Base-by-base conservation (phyloP, 1,139 yeast genomes). In the Taphrina pruni region DNA sequence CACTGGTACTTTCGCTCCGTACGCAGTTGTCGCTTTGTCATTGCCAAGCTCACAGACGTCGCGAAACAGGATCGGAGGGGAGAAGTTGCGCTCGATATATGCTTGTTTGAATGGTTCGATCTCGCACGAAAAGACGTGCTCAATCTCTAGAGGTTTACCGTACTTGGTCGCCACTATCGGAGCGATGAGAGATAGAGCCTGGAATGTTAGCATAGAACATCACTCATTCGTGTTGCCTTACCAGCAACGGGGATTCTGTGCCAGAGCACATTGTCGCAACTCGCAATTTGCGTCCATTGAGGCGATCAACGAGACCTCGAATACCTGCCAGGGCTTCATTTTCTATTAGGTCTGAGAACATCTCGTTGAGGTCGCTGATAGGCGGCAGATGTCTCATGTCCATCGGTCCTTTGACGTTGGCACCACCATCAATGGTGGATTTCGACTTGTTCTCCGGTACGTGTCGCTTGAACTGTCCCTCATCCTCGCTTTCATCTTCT, bases 261-360 rank as follows among this genome's bases (percentile, higher is more conserved):
- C 71, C 71, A 1, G 71, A 66, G 32, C 71, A 69, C 71, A 69
- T 69, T 14, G 71, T 69, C 39, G 71, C 71, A 26, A 69, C 69
- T 14, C 71, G 70, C 14, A 69, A 43, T 32, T 66, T 69, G 32
- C 71, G 66, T 11, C 71, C 71, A 32, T 52, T 54, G 11, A 69
- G 60, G 12, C 52, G 26, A 0, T 60, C 46, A 11, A 56, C 51
- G 17, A 69, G 46, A 1, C 14, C 60, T 17, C 46, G 46, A 7
- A 65, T 50, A 6, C 57, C 43, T 17, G 57, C 41, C 1, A 54
- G 43, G n/a, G 71, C 67, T 32, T 38, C 17, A n/a, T 55, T 52
- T 26, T 46, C 45, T 21, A 69, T 64, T 11, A 69, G 39, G 36
- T 69, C 71, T 26, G 66, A 60, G 57, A 69, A 69, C 71, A 69